Base-by-base conservation (phyloP, 108 stramenopile species). In the Phaeodactylum tricornutum region DNA sequence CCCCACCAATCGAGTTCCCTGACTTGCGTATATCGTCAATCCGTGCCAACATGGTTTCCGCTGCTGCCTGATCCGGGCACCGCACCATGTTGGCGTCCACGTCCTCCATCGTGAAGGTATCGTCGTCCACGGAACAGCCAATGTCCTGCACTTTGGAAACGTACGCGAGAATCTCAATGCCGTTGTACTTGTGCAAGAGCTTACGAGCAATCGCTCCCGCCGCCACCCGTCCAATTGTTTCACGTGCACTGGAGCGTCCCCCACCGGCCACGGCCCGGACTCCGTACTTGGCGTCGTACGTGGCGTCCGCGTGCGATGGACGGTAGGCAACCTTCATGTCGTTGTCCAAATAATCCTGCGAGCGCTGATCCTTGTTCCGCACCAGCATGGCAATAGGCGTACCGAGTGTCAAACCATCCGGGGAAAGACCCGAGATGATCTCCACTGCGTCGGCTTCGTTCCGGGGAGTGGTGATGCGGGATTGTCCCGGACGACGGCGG, bases 141-240 rank as follows among this genome's bases (percentile, higher is more conserved):
- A 94, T 88, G 38, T 94, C 88, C 64, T 91, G 88, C 3, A 91
- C 88, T 54, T 81, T 77, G 33, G 73, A 72, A 16, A 97, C 96
- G 68, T 94, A 97, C 4, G 81, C 96, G 53, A 97, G 53, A 20
- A 97, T 75, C 58, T 96, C 94, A 52, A 93, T 87, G 22, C 64
- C 66, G 56, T 81, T 89, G 88, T 75, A 93, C 69, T 77, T 53
- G 45, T 59, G 43, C 28, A 99, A 71, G 43, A 96, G 84, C 73
- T 95, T 96, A 40, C 94, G 71, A 22, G 96, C 96, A 57, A 97
- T 73, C 5, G 98, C 98, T 35, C 94, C 98, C 23, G 95, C 98
- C 0, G 98, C 98, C 0, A 99, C 98, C 22, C 98, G 93, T 42
- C 96, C 98, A 62, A 99, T 99, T 11, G 96, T 99, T 65, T 97